A percentile compares a stretch with the other conserved stretches of the same genome.
phyloP scores from a whole-genome alignment of 768 basidiomycete genomes.

The Sutorius australiensis region DNA sequence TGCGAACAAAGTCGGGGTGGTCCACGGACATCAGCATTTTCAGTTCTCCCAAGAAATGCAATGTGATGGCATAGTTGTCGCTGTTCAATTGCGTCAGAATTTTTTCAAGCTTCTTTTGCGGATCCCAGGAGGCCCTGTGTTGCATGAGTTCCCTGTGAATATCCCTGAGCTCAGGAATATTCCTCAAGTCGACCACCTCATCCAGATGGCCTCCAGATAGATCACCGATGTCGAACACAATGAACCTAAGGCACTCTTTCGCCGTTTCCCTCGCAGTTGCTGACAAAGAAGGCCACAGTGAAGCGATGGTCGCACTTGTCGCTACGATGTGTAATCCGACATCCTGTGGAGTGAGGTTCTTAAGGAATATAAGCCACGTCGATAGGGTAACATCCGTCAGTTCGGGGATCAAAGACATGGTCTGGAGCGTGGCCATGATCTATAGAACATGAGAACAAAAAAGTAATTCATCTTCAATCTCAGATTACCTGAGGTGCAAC shows the following conservation, averaged over 20 bases:
- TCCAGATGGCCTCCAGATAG: conserved; percentile 55
- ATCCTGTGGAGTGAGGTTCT: conserved; percentile 60
- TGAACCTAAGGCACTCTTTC: conserved; percentile 57
- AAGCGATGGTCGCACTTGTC: conserved; percentile 80
- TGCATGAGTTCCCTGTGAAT: conserved; percentile 40
- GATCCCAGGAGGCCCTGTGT: conserved; percentile 48
- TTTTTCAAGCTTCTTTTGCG: conserved; percentile 52
- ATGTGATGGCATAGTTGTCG: conserved; percentile 76
- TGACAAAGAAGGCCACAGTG: conserved; percentile 69
- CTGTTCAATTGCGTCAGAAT: conserved; percentile 72
- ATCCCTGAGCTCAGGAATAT: conserved; percentile 60
- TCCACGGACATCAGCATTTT: conserved; percentile 55
- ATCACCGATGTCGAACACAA: conserved; percentile 61
- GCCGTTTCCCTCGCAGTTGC: conserved; percentile 50
- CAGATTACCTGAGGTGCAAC: conserved; percentile 81
- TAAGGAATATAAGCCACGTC: conserved; percentile 78
- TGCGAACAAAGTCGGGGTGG: conserved; percentile 50
- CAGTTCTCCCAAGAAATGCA: conserved; percentile 73
- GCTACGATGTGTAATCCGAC: conserved; percentile 81
- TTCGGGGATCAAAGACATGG: conserved; percentile 70
- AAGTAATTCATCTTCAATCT: not conserved
- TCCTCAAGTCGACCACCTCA: conserved; percentile 76
- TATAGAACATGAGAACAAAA: conserved; percentile 31
- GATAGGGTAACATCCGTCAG: conserved; percentile 75
- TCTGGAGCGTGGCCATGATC: conserved; percentile 97